Percentiles rank a stretch among this genome's conserved stretches.
Conservation (phyloP, 139 green algal genomes). For the Chlamydomonas incerta region DNA sequence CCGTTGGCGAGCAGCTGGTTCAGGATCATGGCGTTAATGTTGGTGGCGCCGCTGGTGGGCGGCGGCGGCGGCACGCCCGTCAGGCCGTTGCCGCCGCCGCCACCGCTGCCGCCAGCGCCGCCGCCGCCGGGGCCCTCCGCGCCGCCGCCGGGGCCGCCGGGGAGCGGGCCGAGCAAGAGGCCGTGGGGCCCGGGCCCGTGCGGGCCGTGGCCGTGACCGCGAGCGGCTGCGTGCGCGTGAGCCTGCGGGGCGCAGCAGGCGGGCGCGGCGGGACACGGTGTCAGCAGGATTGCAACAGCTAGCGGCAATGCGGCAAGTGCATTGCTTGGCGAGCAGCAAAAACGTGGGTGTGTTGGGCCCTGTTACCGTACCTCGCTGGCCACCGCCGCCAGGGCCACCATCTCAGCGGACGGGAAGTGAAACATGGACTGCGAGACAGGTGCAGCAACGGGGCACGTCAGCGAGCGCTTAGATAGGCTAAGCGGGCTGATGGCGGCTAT, state of each 20-base stretch:
- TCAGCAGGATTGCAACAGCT: too few relatives aligned
- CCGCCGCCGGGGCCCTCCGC: background rate
- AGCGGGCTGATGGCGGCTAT: too few relatives aligned
- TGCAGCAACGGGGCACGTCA: background rate
- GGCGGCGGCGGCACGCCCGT: background rate
- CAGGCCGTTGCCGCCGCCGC: background rate
- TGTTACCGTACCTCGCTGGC: slow-evolving; percentile 5
- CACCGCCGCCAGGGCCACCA: slow-evolving; percentile 12
- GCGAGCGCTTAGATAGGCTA: too few relatives aligned
- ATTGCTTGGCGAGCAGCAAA: too few relatives aligned
- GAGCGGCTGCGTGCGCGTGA: background rate
- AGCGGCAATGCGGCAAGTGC: too few relatives aligned
- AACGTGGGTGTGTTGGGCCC: too few relatives aligned
- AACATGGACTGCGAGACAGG: slow-evolving; percentile 7
- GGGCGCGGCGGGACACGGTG: too few relatives aligned
- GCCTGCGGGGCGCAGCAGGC: background rate
- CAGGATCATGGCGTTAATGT: slow-evolving; percentile 39
- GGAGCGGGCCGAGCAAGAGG: background rate
- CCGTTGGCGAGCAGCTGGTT: slow-evolving; percentile 39
- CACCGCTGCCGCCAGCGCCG: background rate
- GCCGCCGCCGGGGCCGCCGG: background rate
- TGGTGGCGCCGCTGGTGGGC: slow-evolving; percentile 34
- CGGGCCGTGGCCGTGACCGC: background rate
- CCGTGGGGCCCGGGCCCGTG: background rate
- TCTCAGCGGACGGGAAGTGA: slow-evolving; percentile 4